Conservation (phyloP, 305 asterid species). For the Solanum hybrid region DNA sequence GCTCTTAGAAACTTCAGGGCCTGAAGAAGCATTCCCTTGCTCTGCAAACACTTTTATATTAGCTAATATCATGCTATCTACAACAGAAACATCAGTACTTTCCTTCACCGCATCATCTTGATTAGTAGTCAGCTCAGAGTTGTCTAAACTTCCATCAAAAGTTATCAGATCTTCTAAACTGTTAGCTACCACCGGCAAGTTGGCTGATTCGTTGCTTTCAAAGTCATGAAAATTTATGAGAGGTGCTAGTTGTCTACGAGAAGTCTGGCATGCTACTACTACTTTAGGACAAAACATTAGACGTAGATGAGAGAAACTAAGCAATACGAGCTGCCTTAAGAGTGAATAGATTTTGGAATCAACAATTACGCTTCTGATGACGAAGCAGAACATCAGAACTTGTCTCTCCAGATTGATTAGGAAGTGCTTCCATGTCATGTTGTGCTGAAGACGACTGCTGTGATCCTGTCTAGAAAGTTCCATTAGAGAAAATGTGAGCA, state of each 20-base stretch:
- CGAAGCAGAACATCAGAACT: constrained; percentile 61
- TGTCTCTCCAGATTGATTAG: constrained; percentile 75
- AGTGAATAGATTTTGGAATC: constrained; percentile 27
- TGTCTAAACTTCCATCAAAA: constrained; percentile 32
- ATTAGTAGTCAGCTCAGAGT: constrained; percentile 14
- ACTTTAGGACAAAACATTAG: constrained; percentile 38
- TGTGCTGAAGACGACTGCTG: constrained; percentile 27
- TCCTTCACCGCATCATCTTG: constrained; percentile 16
- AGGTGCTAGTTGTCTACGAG: constrained; percentile 22
- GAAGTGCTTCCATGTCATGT: constrained; percentile 69
- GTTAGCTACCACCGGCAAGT: constrained; percentile 15
- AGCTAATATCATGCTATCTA: constrained; percentile 46
- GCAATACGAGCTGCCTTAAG: constrained; percentile 18
- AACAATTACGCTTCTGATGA: constrained; percentile 73
- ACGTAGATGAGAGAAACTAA: constrained; percentile 36
- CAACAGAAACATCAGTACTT: constrained; percentile 3
- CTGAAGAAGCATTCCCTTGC: constrained; percentile 13
- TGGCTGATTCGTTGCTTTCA: constrained; percentile 6
- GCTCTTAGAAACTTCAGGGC: constrained; percentile 10
- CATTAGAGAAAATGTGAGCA: constrained; percentile 23
- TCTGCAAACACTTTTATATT: constrained; percentile 34
- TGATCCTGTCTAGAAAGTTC: constrained; percentile 77
- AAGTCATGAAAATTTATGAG: constrained; percentile 36
- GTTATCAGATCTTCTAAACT: constrained; percentile 43
- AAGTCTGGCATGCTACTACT: constrained; percentile 18